These are phyloP conservation scores for Primulina huaijiensis DNA, from an alignment of 257 asterid species.

Conservation along the genomic window DNA sequence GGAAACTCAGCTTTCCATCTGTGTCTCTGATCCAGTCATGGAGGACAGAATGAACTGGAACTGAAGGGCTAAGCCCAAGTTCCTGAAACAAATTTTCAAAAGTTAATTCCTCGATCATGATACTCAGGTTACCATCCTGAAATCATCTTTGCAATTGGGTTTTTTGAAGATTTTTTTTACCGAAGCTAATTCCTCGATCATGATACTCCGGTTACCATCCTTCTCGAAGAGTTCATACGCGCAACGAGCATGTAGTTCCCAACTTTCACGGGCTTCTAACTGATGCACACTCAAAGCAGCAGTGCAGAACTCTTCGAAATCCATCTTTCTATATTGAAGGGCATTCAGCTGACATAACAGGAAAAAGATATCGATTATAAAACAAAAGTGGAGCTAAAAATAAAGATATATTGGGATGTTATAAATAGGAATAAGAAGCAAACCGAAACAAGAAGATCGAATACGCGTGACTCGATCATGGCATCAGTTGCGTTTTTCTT, in stretches of 20 bases:
- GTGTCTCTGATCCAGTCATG: constrained; percentile 85
- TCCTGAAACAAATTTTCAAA: constrained; percentile 45
- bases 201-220: constrained; percentile 82
- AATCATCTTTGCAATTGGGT: not conserved
- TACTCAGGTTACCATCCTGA: constrained; percentile 32
- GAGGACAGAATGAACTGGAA: constrained; percentile 84
- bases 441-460: constrained; percentile 81
- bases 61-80: constrained; percentile 83
- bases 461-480: constrained; percentile 79
- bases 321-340: constrained; percentile 93
- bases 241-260: constrained; percentile 91
- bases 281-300: constrained; percentile 75
- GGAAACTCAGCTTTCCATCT: constrained; percentile 87
- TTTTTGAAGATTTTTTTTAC: constrained; percentile 34
- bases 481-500: constrained; percentile 74
- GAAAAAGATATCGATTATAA: constrained; percentile 24
- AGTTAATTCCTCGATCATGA: constrained; percentile 71
- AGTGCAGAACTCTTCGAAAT: constrained; percentile 89
- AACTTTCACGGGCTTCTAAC: constrained; percentile 73
- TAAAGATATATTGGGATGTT: not conserved
- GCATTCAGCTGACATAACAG: constrained; percentile 62
- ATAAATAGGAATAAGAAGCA: constrained; percentile 16
- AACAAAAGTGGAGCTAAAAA: not conserved
- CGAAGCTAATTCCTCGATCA: constrained; percentile 91
- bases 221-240: constrained; percentile 87